Conservation (phyloP, 805 yeast species). For the Metschnikowia corniflorae region DNA sequence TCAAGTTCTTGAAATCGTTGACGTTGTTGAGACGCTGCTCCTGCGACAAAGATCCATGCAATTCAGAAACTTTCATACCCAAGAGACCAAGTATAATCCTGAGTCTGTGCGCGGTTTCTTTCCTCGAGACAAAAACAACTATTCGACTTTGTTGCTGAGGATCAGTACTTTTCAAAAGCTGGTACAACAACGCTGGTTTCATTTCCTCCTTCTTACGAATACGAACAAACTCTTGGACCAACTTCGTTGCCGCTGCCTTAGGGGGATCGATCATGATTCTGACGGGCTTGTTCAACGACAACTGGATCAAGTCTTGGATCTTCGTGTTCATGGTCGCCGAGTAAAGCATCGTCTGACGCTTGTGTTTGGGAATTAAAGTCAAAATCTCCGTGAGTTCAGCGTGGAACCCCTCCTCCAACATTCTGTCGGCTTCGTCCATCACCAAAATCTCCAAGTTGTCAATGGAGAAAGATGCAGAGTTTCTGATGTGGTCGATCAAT, state of each 20-base stretch:
- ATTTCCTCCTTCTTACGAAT: slow-evolving; percentile 82
- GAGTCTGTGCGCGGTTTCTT: slow-evolving; percentile 83
- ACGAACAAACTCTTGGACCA: slow-evolving; percentile 91
- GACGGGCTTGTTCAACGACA: slow-evolving; percentile 87
- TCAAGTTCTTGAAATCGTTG: slow-evolving; percentile 73
- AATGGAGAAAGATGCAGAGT: slow-evolving; percentile 88
- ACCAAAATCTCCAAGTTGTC: slow-evolving; percentile 90
- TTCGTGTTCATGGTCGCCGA: slow-evolving; percentile 98
- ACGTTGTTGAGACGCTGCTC: slow-evolving; percentile 90
- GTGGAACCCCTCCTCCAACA: slow-evolving; percentile 99
- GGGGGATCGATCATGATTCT: slow-evolving; percentile 96
- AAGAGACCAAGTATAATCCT: slow-evolving; percentile 71
- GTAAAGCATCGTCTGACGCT: slow-evolving; percentile 89
- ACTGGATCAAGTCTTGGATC: slow-evolving; percentile 80
- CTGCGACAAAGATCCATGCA: slow-evolving; percentile 81
- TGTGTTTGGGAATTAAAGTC: slow-evolving; percentile 72
- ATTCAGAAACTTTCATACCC: slow-evolving; percentile 74
- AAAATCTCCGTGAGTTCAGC: slow-evolving; percentile 89
- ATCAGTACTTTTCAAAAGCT: slow-evolving; percentile 66
- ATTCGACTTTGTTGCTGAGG: slow-evolving; percentile 62
- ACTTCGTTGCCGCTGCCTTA: slow-evolving; percentile 85
- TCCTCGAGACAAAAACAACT: slow-evolving; percentile 88
- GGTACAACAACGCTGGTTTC: slow-evolving; percentile 78
- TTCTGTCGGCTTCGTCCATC: slow-evolving; percentile 97
- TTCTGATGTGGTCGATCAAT: slow-evolving; percentile 93